These are phyloP conservation scores for Ceratobasidium sp. DNA, from an alignment of 1,284 basidiomycete genomes.

Conservation along the genomic window DNA sequence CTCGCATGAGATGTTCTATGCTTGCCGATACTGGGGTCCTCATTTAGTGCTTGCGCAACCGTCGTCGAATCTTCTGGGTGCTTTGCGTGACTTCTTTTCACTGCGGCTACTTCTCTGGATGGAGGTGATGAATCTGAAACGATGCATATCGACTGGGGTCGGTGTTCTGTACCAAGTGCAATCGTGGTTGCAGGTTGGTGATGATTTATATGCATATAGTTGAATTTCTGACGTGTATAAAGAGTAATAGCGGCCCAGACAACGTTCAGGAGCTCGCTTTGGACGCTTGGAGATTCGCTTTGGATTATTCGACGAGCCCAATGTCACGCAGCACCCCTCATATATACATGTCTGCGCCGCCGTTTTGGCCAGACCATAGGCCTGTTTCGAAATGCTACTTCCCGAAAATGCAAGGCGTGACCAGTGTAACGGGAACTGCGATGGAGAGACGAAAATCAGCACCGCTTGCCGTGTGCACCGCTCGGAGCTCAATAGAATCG, in stretches of 20 bases:
- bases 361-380: constrained; percentile 6
- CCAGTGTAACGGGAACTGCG: neutral
- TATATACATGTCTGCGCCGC: constrained; percentile 10
- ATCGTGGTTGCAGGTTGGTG: neutral
- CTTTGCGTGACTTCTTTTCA: neutral
- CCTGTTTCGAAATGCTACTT: neutral
- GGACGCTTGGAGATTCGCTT: neutral
- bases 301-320: neutral
- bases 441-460: neutral
- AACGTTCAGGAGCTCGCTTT: neutral
- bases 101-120: constrained; percentile 11
- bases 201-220: neutral
- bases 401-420: neutral
- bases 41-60: neutral
- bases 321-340: neutral
- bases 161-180: neutral
- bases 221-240: neutral
- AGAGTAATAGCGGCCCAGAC: neutral
- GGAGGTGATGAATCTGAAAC: constrained; percentile 9
- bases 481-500: neutral
- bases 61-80: neutral
- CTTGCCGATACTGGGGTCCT: neutral
- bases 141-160: neutral
- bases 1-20: neutral
- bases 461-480: neutral